These are phyloP conservation scores for Bryum argenteum DNA, from an alignment of 225 moss, liverwort and hornwort genomes.

Conservation along the genomic window DNA sequence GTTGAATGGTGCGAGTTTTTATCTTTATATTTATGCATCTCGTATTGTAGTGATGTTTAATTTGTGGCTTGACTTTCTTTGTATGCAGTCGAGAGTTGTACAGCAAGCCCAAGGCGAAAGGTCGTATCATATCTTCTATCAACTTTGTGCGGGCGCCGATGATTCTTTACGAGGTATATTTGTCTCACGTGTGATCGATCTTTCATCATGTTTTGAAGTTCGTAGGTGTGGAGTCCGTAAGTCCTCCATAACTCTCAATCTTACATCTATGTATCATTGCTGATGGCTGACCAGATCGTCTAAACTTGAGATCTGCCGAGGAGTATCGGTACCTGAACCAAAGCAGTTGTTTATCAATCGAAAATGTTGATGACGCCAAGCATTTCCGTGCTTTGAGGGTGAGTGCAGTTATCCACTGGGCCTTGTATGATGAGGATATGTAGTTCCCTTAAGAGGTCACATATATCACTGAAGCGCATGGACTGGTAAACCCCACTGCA, in stretches of 20 bases:
- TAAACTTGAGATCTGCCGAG: constrained; percentile 68
- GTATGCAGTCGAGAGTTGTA: constrained; percentile 92
- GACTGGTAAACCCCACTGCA: no score
- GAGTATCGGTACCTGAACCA: constrained; percentile 90
- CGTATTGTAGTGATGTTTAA: constrained; percentile 1
- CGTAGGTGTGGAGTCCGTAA: background rate
- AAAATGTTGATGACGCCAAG: constrained; percentile 75
- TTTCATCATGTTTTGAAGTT: background rate
- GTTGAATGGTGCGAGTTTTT: constrained; percentile 6
- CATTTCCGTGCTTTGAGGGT: constrained; percentile 76
- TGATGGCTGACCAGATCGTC: constrained; percentile 59
- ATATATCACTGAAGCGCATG: background rate
- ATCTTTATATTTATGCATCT: background rate
- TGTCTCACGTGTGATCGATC: constrained; percentile 4
- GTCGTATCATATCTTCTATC: constrained; percentile 97
- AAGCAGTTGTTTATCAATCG: constrained; percentile 79
- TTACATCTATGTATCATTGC: background rate
- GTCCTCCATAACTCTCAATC: background rate
- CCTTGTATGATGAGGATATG: constrained; percentile 13
- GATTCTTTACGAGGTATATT: constrained; percentile 70
- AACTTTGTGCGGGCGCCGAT: constrained; percentile 96
- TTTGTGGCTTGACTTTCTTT: constrained; percentile 14
- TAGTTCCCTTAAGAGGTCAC: constrained; percentile 13
- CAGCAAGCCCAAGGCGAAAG: constrained; percentile 95
- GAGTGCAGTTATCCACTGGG: constrained; percentile 30